Percentiles rank a stretch among this genome's conserved stretches.
phyloP scores from a whole-genome alignment of 1,284 basidiomycete species.

The Cutaneotrichosporon dermatis region DNA sequence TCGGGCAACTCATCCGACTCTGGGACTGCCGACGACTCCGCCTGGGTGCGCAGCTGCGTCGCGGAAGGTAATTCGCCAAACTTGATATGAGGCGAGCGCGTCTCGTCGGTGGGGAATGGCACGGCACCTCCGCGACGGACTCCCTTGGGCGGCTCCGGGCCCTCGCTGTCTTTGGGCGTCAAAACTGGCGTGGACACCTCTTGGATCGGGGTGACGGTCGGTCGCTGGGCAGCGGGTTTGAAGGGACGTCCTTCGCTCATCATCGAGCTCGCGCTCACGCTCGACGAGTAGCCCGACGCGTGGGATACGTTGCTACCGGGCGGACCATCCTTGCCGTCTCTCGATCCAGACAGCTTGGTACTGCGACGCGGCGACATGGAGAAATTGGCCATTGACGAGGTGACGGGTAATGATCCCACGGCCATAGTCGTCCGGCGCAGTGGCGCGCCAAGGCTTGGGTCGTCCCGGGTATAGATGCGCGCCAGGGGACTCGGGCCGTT shows the following conservation, averaged over 20 bases:
- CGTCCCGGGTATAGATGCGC: slow-evolving; percentile 26
- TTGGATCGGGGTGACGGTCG: background rate
- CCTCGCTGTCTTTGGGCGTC: background rate
- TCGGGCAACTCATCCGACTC: too few species aligned
- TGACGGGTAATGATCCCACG: slow-evolving; percentile 14
- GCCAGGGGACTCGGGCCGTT: slow-evolving; percentile 47
- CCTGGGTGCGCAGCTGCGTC: background rate
- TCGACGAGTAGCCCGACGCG: slow-evolving; percentile 3
- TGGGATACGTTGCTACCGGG: background rate
- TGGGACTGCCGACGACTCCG: background rate
- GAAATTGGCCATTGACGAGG: background rate
- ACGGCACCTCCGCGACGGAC: background rate
- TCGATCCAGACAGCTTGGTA: too few species aligned
- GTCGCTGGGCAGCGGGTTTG: background rate
- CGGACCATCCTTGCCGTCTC: too few species aligned
- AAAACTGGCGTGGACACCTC: background rate
- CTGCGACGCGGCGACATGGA: slow-evolving; percentile 16
- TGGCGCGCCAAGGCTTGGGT: background rate
- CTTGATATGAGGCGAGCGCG: background rate
- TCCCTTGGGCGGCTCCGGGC: background rate
- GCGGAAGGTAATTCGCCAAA: background rate
- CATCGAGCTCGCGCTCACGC: background rate
- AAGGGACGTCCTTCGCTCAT: slow-evolving; percentile 1
- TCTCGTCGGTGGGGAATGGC: background rate
- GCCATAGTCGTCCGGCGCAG: slow-evolving; percentile 3